Base-by-base conservation (phyloP, 2,329 filamentous ascomycete genomes). In the Pyrenochaeta sp. region DNA sequence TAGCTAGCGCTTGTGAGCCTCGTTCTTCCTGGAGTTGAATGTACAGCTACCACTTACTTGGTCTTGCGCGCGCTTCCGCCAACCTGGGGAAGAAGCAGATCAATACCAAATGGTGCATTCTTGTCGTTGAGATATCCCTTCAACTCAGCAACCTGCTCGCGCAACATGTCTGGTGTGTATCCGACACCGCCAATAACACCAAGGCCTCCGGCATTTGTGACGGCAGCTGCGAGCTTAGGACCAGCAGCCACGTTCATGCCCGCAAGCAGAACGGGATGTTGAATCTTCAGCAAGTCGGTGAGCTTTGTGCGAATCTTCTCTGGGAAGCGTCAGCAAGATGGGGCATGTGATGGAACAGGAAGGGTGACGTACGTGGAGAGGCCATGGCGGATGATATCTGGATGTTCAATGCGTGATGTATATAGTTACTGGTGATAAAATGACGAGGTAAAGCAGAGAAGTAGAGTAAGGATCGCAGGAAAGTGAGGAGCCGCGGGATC, bases 231-330 rank as follows among this genome's bases (percentile, higher is more conserved):
- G 67, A 99, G 86, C 81, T 91, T 95, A 42, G 94, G 94, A 36
- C 94, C 94, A 48, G 94, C 94, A 44, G 94, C 94, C 54, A 97
- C 94, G 81, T 99, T 97, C 94, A 99, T 99, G 73, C 94, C 94
- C 63, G 94, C 94, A 52, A 99, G 86, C 67, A 99, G 80, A 70
- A 99, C 81, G 46, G 94, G 94, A 77, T 99, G 94, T 74, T 96
- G 90, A 83, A 99, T 97, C 81, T 90, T 89, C 77, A 99, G 88
- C 56, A 97, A 88, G 83, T 97, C 93, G 62, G 94, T 99, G 66
- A 92, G 81, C 59, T 89, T 86, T 40, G 94, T 99, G 68, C 89
- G 89, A 74, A 99, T 87, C 80, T 89, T 82, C 79, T 94, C 89
- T 93, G 73, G 15, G 34, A 32, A 11, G 32, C 38, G 55, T 61